Evolutionary conservation across 1,284 basidiomycete species (phyloP), one percentile per base, ranked within the genome.

Genomic region (Cryptococcus sp.): DNA sequence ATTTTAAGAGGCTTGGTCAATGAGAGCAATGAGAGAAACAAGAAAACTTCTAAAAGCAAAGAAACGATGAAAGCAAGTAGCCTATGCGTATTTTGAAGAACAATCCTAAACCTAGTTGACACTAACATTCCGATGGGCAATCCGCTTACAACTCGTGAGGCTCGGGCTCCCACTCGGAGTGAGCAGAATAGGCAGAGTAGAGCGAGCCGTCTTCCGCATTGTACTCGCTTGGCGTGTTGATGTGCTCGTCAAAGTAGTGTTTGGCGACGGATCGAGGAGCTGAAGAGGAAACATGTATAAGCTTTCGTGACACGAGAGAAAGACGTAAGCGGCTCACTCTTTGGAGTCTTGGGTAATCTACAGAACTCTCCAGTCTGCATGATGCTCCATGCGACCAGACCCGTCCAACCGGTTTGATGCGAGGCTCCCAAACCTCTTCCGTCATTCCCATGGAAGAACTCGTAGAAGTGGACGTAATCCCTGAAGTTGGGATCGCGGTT

Each of bases 361-460:
- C 90, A 94, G 61, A 81, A 89, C 31, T 88, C 86, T 40, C 91
- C 92, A 61, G 70, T 90, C 75, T 93, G 91, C 71, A 92, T 80
- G 66, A 95, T 92, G 71, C 92, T 88, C 81, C 90, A 96, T 13
- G 93, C 91, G 54, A 96, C 90, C 20, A 95, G 80, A 56, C 93
- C 93, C 40, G 92, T 93, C 89, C 95, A 98, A 70, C 94, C 94
- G 62, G 93, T 97, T 79, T 99, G 95, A 80, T 99, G 95, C 5
- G 91, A 94, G 1, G 95, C 95, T 42, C 95, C 95, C 19, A 97
- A 83, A 22, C 95, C 95, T 59, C 88, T 86, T 11, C 94, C 95
- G 61, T 84, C 87, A 71, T 98, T 92, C 25, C 88, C 94, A 75
- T 98, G 90, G 87, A 98, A 98, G 82, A 90, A 97, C 88, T 95